Evolutionary conservation across 2,329 filamentous ascomycete genomes (phyloP).

Genomic region (Fusarium chaquense): DNA sequence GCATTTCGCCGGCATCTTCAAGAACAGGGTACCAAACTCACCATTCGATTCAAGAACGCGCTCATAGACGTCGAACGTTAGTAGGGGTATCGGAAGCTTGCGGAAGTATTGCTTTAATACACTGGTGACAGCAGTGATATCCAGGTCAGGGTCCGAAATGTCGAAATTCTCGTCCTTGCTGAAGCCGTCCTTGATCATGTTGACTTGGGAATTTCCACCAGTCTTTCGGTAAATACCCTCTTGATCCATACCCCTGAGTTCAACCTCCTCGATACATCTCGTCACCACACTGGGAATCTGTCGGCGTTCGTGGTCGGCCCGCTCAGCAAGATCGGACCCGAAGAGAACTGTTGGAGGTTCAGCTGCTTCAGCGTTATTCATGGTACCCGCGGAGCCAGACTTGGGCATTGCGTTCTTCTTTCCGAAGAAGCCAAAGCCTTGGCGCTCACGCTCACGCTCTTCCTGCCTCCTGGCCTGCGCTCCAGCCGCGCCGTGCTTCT

Average conservation of each 20-base stretch:
- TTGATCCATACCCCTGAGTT: constrained; percentile 94
- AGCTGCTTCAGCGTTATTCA: constrained; percentile 57
- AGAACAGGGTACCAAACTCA: constrained; percentile 57
- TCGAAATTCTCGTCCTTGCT: constrained; percentile 88
- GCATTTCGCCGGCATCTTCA: constrained; percentile 13
- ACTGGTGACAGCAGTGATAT: constrained; percentile 96
- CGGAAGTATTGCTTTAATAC: constrained; percentile 98
- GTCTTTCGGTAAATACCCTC: constrained; percentile 99
- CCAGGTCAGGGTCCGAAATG: constrained; percentile 91
- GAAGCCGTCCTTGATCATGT: constrained; percentile 90
- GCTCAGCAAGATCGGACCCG: constrained; percentile 87
- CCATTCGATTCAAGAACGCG: constrained; percentile 83
- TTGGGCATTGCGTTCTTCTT: constrained; percentile 66
- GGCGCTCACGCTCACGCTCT: constrained; percentile 57
- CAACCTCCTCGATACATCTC: constrained; percentile 96
- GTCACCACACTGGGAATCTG: constrained; percentile 92
- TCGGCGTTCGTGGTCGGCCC: constrained; percentile 88
- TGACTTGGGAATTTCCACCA: constrained; percentile 90
- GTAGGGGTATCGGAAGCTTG: constrained; percentile 86
- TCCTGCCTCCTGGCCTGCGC: constrained; percentile 43
- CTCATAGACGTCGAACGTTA: constrained; percentile 95
- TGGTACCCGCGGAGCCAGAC: constrained; percentile 59
- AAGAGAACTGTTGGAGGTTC: constrained; percentile 76
- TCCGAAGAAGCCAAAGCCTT: constrained; percentile 80
- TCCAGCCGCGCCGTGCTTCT: constrained; percentile 36